Conservation (phyloP, 1,284 basidiomycete species). For the Puccinia novopanici region DNA sequence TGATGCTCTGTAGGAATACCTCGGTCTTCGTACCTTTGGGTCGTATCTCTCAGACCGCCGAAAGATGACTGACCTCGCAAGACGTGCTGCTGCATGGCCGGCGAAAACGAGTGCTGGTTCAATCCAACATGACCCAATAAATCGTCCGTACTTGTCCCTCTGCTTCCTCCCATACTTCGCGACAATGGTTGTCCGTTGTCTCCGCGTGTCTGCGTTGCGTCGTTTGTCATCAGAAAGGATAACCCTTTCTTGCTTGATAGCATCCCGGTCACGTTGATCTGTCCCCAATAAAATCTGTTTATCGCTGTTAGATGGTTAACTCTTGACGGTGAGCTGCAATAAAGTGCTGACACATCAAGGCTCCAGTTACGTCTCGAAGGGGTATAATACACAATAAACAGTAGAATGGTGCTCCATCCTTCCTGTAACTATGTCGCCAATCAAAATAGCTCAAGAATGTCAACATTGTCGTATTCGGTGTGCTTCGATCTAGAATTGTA, state of each 20-base stretch:
- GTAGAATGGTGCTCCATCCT: slow-evolving; percentile 31
- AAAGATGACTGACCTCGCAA: background rate
- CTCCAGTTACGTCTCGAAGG: slow-evolving; percentile 27
- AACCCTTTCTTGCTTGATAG: slow-evolving; percentile 24
- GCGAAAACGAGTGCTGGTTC: slow-evolving; percentile 7
- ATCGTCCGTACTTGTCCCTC: background rate
- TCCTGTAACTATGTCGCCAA: slow-evolving; percentile 10
- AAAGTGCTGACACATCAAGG: slow-evolving; percentile 27
- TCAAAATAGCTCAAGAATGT: background rate
- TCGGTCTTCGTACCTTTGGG: background rate
- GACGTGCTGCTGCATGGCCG: background rate
- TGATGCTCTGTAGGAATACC: slow-evolving; percentile 10
- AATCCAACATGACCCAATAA: background rate
- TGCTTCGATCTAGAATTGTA: background rate
- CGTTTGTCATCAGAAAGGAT: slow-evolving; percentile 38
- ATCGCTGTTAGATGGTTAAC: background rate
- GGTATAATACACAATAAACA: slow-evolving; percentile 39
- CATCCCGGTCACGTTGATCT: slow-evolving; percentile 37
- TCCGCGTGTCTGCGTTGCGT: background rate
- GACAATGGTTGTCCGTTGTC: background rate
- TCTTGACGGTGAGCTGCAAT: background rate
- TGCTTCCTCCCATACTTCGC: background rate
- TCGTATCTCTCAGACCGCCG: background rate
- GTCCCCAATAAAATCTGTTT: slow-evolving; percentile 45
- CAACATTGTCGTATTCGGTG: no score